Evolutionary conservation across 495 filamentous ascomycete genomes (phyloP).

Genomic region (Neurospora discreta): DNA sequence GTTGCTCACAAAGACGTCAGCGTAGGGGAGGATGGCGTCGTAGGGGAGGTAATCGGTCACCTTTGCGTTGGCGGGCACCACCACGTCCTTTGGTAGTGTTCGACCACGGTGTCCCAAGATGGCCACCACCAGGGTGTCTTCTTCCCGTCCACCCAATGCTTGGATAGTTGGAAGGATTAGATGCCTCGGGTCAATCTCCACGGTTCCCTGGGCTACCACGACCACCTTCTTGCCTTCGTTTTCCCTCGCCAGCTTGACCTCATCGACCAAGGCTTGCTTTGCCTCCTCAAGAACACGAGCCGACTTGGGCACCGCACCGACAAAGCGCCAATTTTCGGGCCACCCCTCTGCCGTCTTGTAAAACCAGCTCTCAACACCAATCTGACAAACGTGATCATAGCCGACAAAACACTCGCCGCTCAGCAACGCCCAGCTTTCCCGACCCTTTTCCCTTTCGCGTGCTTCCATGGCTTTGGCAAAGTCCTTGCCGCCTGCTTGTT

Average conservation of each 20-base stretch:
- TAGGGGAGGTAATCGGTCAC: slow-evolving; percentile 27
- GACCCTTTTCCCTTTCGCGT: background rate
- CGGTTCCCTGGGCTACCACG: slow-evolving; percentile 29
- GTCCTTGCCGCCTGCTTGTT: background rate
- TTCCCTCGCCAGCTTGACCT: slow-evolving; percentile 1
- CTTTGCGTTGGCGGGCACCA: slow-evolving; percentile 17
- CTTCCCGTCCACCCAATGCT: slow-evolving; percentile 11
- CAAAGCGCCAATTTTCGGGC: slow-evolving; percentile 20
- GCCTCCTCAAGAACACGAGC: background rate
- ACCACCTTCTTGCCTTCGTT: slow-evolving; percentile 19
- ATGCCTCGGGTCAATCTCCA: slow-evolving; percentile 18
- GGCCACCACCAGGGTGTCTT: slow-evolving; percentile 22
- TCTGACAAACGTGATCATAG: slow-evolving; percentile 18
- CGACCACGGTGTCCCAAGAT: slow-evolving; percentile 22
- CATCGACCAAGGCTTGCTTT: background rate
- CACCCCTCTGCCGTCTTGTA: slow-evolving; percentile 25
- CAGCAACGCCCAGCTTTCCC: slow-evolving; percentile 1
- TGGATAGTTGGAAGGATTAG: slow-evolving; percentile 26
- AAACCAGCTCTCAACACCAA: slow-evolving; percentile 25
- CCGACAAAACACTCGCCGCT: slow-evolving; percentile 17
- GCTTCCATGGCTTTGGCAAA: background rate
- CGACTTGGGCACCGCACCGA: slow-evolving; percentile 16
- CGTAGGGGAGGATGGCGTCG: slow-evolving; percentile 22
- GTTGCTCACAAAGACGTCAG: slow-evolving; percentile 28
- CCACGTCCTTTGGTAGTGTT: slow-evolving; percentile 1